Percentiles rank a stretch among this genome's conserved stretches.
phyloP scores from a whole-genome alignment of 2,329 filamentous ascomycete species.

The Neoscytalidium dimidiatum region DNA sequence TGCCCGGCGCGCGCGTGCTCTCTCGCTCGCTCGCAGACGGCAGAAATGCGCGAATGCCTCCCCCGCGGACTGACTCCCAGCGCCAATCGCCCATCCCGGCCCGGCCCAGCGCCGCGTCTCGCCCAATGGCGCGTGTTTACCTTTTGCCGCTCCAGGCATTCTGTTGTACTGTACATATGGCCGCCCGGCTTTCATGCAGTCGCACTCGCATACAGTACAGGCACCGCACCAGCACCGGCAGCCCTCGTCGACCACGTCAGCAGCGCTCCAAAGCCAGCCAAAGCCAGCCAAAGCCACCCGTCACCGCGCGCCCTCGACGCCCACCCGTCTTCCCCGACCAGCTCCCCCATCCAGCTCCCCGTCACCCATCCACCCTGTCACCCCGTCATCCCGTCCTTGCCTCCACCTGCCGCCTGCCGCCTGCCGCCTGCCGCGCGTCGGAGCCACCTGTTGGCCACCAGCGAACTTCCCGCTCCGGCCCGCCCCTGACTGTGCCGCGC shows the following conservation, averaged over 20 bases:
- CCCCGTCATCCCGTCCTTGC: background rate
- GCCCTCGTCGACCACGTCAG: slow-evolving; percentile 6
- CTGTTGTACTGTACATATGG: background rate
- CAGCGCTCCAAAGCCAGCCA: background rate
- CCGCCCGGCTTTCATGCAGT: too few relatives aligned
- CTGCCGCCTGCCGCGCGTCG: slow-evolving; percentile 7
- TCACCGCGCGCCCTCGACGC: background rate
- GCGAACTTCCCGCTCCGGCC: slow-evolving; percentile 2
- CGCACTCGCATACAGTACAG: too few relatives aligned
- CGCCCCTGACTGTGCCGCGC: slow-evolving; percentile 15
- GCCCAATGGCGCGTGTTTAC: slow-evolving; percentile 10
- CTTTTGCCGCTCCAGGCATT: slow-evolving; percentile 6
- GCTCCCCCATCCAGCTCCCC: too few relatives aligned
- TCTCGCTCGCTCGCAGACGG: too few relatives aligned
- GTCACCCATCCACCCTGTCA: too few relatives aligned
- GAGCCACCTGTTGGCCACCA: slow-evolving; percentile 8
- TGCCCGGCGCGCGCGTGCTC: background rate
- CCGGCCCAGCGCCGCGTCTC: background rate
- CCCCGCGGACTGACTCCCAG: background rate
- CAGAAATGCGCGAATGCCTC: too few relatives aligned
- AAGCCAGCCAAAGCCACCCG: background rate
- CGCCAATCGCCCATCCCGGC: background rate
- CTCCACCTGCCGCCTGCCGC: background rate
- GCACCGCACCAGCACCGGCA: background rate
- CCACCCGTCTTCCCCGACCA: too few relatives aligned